Evolutionary conservation across 768 basidiomycete genomes (phyloP).

Genomic region (Suillus decipiens): DNA sequence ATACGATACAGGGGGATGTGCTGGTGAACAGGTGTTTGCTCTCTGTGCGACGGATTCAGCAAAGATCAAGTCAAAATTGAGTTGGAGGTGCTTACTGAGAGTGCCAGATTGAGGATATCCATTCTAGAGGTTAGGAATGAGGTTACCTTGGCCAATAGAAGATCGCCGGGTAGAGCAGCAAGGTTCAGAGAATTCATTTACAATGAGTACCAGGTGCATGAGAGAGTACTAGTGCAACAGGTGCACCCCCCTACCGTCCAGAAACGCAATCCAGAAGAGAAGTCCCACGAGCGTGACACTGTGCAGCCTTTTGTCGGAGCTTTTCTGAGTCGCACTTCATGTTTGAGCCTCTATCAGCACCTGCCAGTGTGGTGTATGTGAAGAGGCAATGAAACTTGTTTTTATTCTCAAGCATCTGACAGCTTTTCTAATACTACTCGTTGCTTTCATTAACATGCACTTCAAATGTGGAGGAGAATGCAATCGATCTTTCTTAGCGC

Average conservation of each 20-base stretch:
- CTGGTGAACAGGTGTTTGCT: conserved; percentile 53
- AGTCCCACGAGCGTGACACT: too few species aligned
- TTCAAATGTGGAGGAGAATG: background rate
- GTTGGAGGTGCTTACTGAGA: conserved; percentile 50
- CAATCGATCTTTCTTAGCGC: background rate
- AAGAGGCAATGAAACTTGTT: background rate
- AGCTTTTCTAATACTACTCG: background rate
- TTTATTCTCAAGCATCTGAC: background rate
- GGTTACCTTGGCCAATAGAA: too few species aligned
- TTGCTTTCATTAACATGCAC: background rate
- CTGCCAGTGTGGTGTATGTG: background rate
- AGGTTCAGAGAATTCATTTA: too few species aligned
- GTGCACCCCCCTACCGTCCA: too few species aligned
- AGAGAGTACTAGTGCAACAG: too few species aligned
- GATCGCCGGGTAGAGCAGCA: too few species aligned
- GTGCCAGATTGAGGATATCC: conserved; percentile 25
- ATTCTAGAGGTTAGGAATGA: too few species aligned
- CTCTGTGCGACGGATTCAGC: conserved; percentile 35
- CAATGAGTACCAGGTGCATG: too few species aligned
- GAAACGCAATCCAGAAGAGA: too few species aligned
- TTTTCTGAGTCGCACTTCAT: too few species aligned
- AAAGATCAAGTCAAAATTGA: conserved; percentile 1
- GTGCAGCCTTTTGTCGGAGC: too few species aligned
- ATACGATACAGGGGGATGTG: conserved; percentile 62
- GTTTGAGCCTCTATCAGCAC: too few species aligned